phyloP scores from a whole-genome alignment of 2,329 filamentous ascomycete species.

The Monosporascus ibericus region DNA sequence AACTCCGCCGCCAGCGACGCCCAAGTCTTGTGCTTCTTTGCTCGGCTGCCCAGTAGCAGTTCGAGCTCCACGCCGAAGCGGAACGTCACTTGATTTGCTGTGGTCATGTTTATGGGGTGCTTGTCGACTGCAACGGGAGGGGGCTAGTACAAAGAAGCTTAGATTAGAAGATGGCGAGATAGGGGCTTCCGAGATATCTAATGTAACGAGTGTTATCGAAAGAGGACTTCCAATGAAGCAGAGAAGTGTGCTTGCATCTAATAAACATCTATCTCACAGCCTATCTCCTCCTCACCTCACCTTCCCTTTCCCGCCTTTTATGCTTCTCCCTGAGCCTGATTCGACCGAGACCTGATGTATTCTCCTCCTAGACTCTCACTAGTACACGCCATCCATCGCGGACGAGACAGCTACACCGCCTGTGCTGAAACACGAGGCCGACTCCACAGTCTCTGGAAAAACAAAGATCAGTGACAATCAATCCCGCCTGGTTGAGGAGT shows the following conservation, averaged over 20 bases:
- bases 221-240: too few species aligned
- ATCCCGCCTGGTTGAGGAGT: neutral
- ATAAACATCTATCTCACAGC: too few species aligned
- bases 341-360: too few species aligned
- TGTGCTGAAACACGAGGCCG: neutral
- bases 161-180: neutral
- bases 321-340: too few species aligned
- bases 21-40: constrained; percentile 27
- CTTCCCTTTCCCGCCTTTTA: too few species aligned
- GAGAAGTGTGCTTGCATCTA: too few species aligned
- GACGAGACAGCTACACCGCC: neutral
- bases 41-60: constrained; percentile 27
- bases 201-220: too few species aligned
- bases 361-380: neutral
- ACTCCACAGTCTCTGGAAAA: neutral
- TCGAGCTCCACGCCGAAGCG: constrained; percentile 33
- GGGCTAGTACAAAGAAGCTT: neutral
- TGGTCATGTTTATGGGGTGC: neutral
- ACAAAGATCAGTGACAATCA: neutral
- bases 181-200: neutral
- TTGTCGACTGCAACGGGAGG: neutral
- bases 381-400: neutral
- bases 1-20: constrained; percentile 28
- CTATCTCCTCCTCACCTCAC: too few species aligned
- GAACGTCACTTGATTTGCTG: constrained; percentile 5